Evolutionary conservation across 2,329 filamentous ascomycete genomes (phyloP).

Genomic region (Alternaria consortialis): DNA sequence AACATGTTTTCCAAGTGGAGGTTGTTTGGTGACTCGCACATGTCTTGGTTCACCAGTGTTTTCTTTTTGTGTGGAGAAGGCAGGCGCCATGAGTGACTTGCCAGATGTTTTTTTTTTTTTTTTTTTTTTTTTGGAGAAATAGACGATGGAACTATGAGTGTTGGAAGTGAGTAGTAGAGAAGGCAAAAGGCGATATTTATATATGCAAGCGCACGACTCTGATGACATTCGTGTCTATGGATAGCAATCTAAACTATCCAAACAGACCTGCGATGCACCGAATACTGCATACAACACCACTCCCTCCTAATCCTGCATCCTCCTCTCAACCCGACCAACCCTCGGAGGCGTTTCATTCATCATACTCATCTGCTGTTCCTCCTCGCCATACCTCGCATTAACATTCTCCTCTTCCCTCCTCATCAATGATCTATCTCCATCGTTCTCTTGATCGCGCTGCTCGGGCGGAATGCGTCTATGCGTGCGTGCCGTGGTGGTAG

Average conservation of each 20-base stretch:
- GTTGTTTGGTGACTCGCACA: too few species aligned
- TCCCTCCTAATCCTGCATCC: constrained; percentile 12
- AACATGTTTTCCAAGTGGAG: too few species aligned
- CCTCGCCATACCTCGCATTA: constrained; percentile 33
- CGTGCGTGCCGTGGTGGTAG: constrained; percentile 10
- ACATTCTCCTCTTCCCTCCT: constrained; percentile 33
- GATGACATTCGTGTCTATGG: not conserved
- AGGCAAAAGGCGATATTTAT: not conserved
- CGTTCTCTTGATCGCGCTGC: constrained; percentile 48
- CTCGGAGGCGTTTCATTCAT: constrained; percentile 51
- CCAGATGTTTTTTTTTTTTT: not conserved
- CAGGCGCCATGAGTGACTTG: too few species aligned
- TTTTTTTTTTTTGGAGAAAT: not conserved
- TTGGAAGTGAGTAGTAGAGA: not conserved
- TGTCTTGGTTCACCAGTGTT: too few species aligned
- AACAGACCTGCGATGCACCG: not conserved
- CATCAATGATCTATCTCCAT: constrained; percentile 37
- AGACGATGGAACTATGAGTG: not conserved
- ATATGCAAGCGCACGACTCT: too few species aligned
- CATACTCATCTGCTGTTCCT: constrained; percentile 27
- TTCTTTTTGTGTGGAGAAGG: too few species aligned
- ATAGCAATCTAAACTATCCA: not conserved
- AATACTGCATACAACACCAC: not conserved
- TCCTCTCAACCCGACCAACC: constrained; percentile 46
- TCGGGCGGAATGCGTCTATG: constrained; percentile 28